Evolutionary conservation across 495 filamentous ascomycete species (phyloP), one percentile per base, ranked within the genome.

Genomic region (Penicillium goetzii): DNA sequence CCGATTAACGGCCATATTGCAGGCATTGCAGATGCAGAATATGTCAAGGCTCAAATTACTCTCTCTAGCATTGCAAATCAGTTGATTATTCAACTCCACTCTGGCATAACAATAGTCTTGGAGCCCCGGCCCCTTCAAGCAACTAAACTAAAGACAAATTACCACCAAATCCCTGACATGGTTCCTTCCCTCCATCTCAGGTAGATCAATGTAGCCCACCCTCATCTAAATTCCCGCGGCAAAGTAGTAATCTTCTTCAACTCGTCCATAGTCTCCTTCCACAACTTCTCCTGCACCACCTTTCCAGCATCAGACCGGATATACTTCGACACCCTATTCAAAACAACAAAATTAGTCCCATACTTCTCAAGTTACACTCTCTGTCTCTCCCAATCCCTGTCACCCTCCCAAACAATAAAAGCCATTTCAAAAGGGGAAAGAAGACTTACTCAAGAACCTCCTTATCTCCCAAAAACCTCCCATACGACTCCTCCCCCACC

Each of bases 221-320:
- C 11, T 47, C 43, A 51, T 25, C 4, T 8, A 17, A 63, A 51
- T 19, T 63, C 55, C 25, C 17, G 15, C 19, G 60, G 60, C 19
- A 67, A 32, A 38, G 49, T 50, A 10, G 50, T 40, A 6, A 67
- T 11, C 40, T 30, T 58, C 28, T 34, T 49, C 51, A 67, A 41
- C 56, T 67, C 64, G 19, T 25, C 55, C n/a, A 67, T 32, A 14
- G 64, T 63, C 51, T 67, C 64, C 21, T 26, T 50, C 64, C 64
- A 67, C 4, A 66, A 15, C 40, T 56, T 60, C 47, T 40, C 57
- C 40, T 66, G 54, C n/a, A 59, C 25, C 47, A 63, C 23, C 45
- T 36, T 45, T 15, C 59, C 60, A 9, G 55, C 56, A 19, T 55
- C 32, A 14, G 64, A 66, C 45, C 41, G 41, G 32, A 66, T 53